A percentile compares a stretch with the other conserved stretches of the same genome.
phyloP scores from a whole-genome alignment of 2,329 filamentous ascomycete species.

The Fusarium compactum region DNA sequence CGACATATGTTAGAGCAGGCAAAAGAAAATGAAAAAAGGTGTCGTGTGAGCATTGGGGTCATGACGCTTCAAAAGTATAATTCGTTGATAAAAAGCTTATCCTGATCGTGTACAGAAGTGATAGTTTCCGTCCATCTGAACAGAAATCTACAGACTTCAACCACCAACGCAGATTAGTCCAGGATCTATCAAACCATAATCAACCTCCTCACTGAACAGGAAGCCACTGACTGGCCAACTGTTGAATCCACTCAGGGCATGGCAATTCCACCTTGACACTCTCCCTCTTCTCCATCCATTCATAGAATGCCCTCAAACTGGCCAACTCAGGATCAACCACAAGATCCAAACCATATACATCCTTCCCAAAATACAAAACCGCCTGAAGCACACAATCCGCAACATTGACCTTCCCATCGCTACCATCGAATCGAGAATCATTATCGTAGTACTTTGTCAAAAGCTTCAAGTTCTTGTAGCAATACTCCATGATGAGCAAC shows the following conservation, averaged over 20 bases:
- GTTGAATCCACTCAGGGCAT: slow-evolving; percentile 19
- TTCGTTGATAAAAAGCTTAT: background rate
- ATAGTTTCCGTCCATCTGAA: background rate
- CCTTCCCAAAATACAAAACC: slow-evolving; percentile 30
- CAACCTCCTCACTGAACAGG: slow-evolving; percentile 5
- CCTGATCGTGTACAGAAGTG: background rate
- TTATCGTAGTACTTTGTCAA: slow-evolving; percentile 25
- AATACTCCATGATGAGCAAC: slow-evolving; percentile 17
- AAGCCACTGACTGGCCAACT: slow-evolving; percentile 31
- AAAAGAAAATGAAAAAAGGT: background rate
- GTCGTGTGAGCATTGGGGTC: no score
- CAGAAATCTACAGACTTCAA: background rate
- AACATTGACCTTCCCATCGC: background rate
- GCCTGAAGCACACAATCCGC: slow-evolving; percentile 39
- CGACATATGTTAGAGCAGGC: fast-evolving
- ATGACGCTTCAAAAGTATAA: background rate
- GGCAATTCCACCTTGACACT: slow-evolving; percentile 17
- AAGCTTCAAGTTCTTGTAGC: slow-evolving; percentile 14
- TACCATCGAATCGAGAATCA: background rate
- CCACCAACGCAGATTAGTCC: background rate
- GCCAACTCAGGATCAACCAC: slow-evolving; percentile 5
- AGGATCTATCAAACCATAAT: background rate
- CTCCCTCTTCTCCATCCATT: slow-evolving; percentile 18
- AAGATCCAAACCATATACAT: slow-evolving; percentile 20
- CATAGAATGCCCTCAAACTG: slow-evolving; percentile 18